Percentiles rank a stretch among this genome's conserved stretches.
Conservation (phyloP, 495 filamentous ascomycete genomes). For the Aspergillus leporis region DNA sequence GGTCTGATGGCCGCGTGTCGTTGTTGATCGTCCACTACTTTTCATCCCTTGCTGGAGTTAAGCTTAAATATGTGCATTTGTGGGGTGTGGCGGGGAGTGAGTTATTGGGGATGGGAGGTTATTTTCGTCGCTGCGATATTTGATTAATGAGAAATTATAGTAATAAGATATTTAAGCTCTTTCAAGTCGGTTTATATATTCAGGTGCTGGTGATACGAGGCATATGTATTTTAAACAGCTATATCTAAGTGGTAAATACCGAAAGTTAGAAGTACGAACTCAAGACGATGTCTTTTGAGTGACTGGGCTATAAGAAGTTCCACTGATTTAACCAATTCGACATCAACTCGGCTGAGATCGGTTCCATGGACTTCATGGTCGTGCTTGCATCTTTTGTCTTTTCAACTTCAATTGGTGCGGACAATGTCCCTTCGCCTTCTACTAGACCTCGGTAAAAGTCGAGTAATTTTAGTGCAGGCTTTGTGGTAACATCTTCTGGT, state of each 20-base stretch:
- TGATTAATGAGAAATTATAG: too few species aligned
- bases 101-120: too few species aligned
- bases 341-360: constrained; percentile 15
- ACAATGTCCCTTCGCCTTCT: constrained; percentile 11
- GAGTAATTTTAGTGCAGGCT: constrained; percentile 30
- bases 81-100: too few species aligned
- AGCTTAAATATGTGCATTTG: too few species aligned
- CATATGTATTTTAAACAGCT: neutral
- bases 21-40: too few species aligned
- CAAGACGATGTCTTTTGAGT: too few species aligned
- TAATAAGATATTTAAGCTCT: neutral
- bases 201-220: neutral
- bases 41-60: too few species aligned
- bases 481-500: constrained; percentile 13
- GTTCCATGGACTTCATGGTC: constrained; percentile 21
- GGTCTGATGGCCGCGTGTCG: too few species aligned
- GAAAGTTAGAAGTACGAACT: too few species aligned
- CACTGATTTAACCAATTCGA: constrained; percentile 22
- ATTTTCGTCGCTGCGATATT: too few species aligned
- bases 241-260: neutral
- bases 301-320: neutral
- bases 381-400: constrained; percentile 18
- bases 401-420: constrained; percentile 11
- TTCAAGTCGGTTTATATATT: neutral
- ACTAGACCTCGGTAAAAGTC: constrained; percentile 24